Percentiles rank a stretch among this genome's conserved stretches.
These are phyloP conservation scores for Dactylellina sp. DNA, from an alignment of 2,329 filamentous ascomycete species.

Conservation along the genomic window DNA sequence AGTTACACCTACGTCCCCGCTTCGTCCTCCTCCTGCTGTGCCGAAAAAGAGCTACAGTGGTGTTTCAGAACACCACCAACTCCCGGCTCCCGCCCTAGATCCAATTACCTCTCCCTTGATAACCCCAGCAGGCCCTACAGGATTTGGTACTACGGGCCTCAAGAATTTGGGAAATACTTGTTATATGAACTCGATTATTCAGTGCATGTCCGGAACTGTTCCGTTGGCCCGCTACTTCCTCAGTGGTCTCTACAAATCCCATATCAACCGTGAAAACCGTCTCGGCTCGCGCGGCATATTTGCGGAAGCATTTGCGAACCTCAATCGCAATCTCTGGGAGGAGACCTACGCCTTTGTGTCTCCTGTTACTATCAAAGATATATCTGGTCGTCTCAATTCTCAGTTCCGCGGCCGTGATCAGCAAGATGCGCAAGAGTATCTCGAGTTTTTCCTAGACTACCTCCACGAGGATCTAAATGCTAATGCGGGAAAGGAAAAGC, in stretches of 20 bases:
- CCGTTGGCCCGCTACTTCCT: constrained; percentile 94
- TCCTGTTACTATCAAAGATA: constrained; percentile 65
- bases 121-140: constrained; percentile 74
- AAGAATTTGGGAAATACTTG: constrained; percentile 96
- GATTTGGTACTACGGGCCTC: constrained; percentile 77
- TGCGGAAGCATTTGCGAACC: constrained; percentile 71
- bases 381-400: constrained; percentile 73
- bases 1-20: constrained; percentile 61
- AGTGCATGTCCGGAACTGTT: constrained; percentile 92
- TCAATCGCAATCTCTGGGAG: constrained; percentile 62
- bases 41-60: constrained; percentile 81
- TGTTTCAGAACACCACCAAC: constrained; percentile 77
- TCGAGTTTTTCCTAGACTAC: constrained; percentile 82
- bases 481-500: constrained; percentile 71
- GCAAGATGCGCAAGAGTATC: constrained; percentile 92
- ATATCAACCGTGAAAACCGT: constrained; percentile 87
- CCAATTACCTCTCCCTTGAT: constrained; percentile 75
- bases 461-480: constrained; percentile 88
- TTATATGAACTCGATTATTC: constrained; percentile 99
- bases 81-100: constrained; percentile 78
- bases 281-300: constrained; percentile 70
- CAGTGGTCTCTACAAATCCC: constrained; percentile 76
- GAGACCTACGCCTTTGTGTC: constrained; percentile 60
- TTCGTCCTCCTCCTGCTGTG: constrained; percentile 68
- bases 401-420: constrained; percentile 80